Base-by-base conservation (phyloP, 257 asterid species). In the Knoxia roxburghii region DNA sequence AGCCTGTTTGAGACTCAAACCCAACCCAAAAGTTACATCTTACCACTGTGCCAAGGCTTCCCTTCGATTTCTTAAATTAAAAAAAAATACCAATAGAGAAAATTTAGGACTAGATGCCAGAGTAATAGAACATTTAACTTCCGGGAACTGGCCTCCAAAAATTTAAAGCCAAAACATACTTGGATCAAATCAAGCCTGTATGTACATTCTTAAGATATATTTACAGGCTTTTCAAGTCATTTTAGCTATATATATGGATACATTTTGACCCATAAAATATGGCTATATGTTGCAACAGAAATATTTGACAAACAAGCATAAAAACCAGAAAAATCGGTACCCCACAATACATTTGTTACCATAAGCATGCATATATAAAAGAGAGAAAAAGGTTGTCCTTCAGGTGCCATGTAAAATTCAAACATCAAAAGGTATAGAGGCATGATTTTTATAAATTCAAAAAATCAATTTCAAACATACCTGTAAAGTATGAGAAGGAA, bases 401-500 rank as follows among this genome's bases (percentile, higher is more conserved):
- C 10, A 7, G 32, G n/a, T 30, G 41, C 41, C 64, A 58, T 32
- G 21, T 17, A 57, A 30, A 13, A 55, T 23, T 40, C 17, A 13
- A 55, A 55, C n/a, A n/a, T n/a, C n/a, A n/a, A n/a, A n/a, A n/a
- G n/a, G n/a, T n/a, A n/a, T n/a, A n/a, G n/a, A n/a, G n/a, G n/a
- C n/a, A n/a, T n/a, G n/a, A n/a, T n/a, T n/a, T n/a, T n/a, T n/a
- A n/a, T n/a, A n/a, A n/a, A 46, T 59, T n/a, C 8, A 43, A 57
- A 68, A 20, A 48, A 49, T 13, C 55, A 52, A 53, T 32, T 58
- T 5, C 15, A 40, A 41, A 40, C 63, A 51, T 43, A 87, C 97
- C 95, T 89, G 97, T 76, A 84, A 72, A 39, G 97, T 87, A 65
- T 72, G 86, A 59, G 85, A 84, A 68, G 97, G 97, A 77, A 90